These are phyloP conservation scores for Nadsonia starkeyi-henricii DNA, from an alignment of 1,139 yeast species.

Conservation along the genomic window DNA sequence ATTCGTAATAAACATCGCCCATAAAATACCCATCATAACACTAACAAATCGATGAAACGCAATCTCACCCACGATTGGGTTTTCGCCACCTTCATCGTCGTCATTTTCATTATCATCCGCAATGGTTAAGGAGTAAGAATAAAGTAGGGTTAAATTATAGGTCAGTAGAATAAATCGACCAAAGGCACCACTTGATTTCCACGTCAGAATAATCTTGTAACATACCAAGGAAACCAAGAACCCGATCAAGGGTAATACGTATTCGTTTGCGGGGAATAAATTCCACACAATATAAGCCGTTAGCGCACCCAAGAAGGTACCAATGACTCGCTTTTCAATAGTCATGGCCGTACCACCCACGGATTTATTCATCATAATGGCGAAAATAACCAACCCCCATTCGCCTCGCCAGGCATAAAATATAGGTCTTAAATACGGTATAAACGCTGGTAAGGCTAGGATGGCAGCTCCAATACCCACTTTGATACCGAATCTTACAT, in stretches of 20 bases:
- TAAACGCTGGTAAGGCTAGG: conserved; percentile 54
- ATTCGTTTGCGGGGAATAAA: conserved; percentile 41
- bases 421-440: conserved; percentile 36
- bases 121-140: conserved; percentile 55
- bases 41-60: conserved; percentile 68
- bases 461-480: conserved; percentile 68
- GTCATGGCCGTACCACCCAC: conserved; percentile 81
- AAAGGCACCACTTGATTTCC: conserved; percentile 37
- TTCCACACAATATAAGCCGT: conserved; percentile 49
- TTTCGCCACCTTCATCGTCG: conserved; percentile 57
- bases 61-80: conserved; percentile 58
- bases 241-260: conserved; percentile 44
- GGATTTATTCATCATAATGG: conserved; percentile 75
- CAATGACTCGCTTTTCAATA: conserved; percentile 59
- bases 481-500: conserved; percentile 64
- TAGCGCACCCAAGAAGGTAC: conserved; percentile 60
- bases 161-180: conserved; percentile 59
- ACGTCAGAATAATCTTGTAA: conserved; percentile 52
- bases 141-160: conserved; percentile 65
- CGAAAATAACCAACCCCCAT: conserved; percentile 71
- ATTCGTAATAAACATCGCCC: conserved; percentile 56
- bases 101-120: conserved; percentile 43
- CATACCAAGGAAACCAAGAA: conserved; percentile 47
- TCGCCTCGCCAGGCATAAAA: conserved; percentile 66
- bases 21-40: conserved; percentile 57